Conservation (phyloP, 352 stramenopile genomes). For the Peronospora belbahrii region DNA sequence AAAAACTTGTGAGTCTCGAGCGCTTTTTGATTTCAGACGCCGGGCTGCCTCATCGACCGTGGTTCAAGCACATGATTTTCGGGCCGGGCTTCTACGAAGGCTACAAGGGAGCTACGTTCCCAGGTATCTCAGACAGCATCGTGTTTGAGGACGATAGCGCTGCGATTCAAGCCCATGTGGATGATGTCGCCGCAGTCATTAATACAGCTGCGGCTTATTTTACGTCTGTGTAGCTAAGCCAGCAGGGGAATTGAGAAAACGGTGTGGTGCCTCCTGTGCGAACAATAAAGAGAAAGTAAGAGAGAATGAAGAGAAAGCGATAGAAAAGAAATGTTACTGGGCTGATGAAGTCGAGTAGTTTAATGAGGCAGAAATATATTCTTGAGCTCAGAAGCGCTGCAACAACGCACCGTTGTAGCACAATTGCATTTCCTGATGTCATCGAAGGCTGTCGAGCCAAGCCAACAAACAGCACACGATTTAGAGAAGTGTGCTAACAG, state of each 20-base stretch:
- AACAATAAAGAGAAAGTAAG: neutral
- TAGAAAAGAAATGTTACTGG: no score
- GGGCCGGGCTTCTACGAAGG: constrained; percentile 44
- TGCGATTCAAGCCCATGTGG: constrained; percentile 33
- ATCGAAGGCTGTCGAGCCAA: no score
- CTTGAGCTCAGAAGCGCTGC: no score
- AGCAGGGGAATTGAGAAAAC: neutral
- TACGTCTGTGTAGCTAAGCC: neutral
- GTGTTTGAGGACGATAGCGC: constrained; percentile 30
- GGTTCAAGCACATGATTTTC: constrained; percentile 47
- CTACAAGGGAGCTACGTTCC: constrained; percentile 39
- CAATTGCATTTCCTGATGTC: no score
- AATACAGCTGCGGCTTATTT: constrained; percentile 29
- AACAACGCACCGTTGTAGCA: no score
- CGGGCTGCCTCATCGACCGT: constrained; percentile 38
- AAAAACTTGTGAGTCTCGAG: constrained; percentile 26
- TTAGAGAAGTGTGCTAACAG: neutral
- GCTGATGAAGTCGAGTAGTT: no score
- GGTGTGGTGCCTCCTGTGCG: neutral
- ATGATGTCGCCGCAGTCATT: constrained; percentile 33
- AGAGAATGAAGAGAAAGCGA: neutral
- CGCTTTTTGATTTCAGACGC: constrained; percentile 28
- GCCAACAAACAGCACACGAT: neutral
- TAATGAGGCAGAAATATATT: no score
- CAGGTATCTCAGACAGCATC: constrained; percentile 37